Evolutionary conservation across 805 yeast species (phyloP).

Genomic region (Starmerella bombi): DNA sequence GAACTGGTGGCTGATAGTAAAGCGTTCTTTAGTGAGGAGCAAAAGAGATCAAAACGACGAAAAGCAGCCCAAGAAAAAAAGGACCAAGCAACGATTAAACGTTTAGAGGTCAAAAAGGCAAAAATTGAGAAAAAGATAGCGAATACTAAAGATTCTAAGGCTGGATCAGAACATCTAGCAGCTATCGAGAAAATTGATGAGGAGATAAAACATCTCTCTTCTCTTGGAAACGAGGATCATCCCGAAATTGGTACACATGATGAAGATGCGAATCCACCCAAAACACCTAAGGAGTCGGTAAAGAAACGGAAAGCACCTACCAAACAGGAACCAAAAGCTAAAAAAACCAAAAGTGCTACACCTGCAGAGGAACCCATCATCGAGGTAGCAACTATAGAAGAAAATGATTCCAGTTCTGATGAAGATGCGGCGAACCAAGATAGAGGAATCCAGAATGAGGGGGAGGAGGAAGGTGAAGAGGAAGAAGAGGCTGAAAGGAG

Average conservation of each 20-base stretch:
- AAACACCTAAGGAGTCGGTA: neutral
- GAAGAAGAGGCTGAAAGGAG: neutral
- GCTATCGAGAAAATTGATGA: neutral
- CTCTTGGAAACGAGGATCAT: too few species aligned
- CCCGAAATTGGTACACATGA: too few species aligned
- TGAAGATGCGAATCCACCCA: too few species aligned
- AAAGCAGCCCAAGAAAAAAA: conserved; percentile 10
- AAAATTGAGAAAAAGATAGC: conserved; percentile 16
- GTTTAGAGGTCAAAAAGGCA: conserved; percentile 8
- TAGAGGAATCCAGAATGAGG: too few species aligned
- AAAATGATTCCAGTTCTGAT: conserved; percentile 1
- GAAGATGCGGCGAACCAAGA: too few species aligned
- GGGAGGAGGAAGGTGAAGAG: too few species aligned
- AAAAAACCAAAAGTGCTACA: neutral
- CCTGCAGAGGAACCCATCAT: neutral
- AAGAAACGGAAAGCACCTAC: neutral
- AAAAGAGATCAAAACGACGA: conserved; percentile 16
- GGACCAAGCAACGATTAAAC: conserved; percentile 12
- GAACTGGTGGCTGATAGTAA: conserved; percentile 44
- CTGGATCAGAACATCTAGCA: neutral
- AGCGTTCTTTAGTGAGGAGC: conserved; percentile 24
- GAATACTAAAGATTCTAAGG: neutral
- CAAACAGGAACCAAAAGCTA: neutral
- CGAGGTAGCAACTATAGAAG: neutral
- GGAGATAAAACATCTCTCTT: neutral